Conservation (phyloP, 805 yeast genomes). For the Saturnispora saitoi region DNA sequence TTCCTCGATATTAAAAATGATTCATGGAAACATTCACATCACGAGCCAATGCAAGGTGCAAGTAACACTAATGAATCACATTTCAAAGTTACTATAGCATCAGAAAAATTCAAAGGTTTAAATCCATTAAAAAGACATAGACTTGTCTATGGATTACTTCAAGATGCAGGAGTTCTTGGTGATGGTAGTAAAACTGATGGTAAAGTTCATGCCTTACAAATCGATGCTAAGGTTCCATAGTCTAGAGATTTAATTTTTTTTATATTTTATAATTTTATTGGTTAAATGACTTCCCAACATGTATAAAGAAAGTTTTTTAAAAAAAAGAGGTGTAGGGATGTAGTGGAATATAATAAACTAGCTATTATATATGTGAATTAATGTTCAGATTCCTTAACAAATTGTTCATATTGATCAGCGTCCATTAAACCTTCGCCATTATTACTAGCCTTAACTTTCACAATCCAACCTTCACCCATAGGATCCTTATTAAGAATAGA, state of each 20-base stretch:
- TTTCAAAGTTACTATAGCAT: slow-evolving; percentile 65
- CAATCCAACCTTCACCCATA: slow-evolving; percentile 90
- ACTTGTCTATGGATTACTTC: slow-evolving; percentile 52
- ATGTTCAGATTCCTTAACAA: slow-evolving; percentile 46
- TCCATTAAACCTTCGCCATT: slow-evolving; percentile 39
- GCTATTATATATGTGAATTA: slow-evolving; percentile 4
- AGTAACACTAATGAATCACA: slow-evolving; percentile 71
- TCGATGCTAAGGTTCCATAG: slow-evolving; percentile 66
- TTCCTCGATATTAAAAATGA: slow-evolving; percentile 59
- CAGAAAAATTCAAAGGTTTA: slow-evolving; percentile 58
- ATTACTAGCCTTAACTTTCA: slow-evolving; percentile 55
- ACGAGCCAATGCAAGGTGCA: slow-evolving; percentile 71
- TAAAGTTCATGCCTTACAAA: slow-evolving; percentile 73
- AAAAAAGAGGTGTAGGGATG: neutral
- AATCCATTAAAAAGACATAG: slow-evolving; percentile 66
- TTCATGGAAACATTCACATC: slow-evolving; percentile 82
- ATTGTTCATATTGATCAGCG: slow-evolving; percentile 47
- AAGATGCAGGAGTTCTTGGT: slow-evolving; percentile 50
- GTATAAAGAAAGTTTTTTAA: neutral
- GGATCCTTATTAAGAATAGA: slow-evolving; percentile 81
- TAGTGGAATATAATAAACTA: neutral
- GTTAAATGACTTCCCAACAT: neutral
- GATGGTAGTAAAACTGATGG: slow-evolving; percentile 39
- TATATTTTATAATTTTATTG: neutral
- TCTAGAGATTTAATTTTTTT: slow-evolving; percentile 6